Percentiles rank a stretch among this genome's conserved stretches.
These are phyloP conservation scores for Neocucurbitaria cava DNA, from an alignment of 2,329 filamentous ascomycete species.

Conservation along the genomic window DNA sequence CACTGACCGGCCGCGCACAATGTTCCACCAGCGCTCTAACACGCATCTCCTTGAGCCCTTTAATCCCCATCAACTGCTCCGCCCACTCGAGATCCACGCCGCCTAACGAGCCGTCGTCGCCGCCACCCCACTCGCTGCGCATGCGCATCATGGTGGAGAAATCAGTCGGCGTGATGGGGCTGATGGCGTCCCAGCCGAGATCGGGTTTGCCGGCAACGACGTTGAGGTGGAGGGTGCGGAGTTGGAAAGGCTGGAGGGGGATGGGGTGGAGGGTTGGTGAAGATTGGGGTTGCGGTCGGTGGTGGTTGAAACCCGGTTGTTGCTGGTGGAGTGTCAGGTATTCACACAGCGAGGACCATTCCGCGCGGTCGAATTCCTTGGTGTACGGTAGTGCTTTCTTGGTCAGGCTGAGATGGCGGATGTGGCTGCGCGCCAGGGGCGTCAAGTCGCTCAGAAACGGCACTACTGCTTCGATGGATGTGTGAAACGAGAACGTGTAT, in stretches of 20 bases:
- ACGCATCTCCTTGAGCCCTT: slow-evolving; percentile 58
- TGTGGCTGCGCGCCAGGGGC: slow-evolving; percentile 54
- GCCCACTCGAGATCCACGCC: slow-evolving; percentile 62
- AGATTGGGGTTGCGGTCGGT: neutral
- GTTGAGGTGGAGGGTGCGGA: slow-evolving; percentile 51
- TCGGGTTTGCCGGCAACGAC: slow-evolving; percentile 63
- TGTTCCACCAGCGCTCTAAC: slow-evolving; percentile 63
- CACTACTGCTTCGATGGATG: slow-evolving; percentile 65
- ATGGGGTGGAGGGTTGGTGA: neutral
- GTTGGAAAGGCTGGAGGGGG: slow-evolving; percentile 4
- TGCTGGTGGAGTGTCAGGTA: slow-evolving; percentile 36
- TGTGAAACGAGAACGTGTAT: slow-evolving; percentile 66
- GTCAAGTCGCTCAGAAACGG: slow-evolving; percentile 67
- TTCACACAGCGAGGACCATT: slow-evolving; percentile 62
- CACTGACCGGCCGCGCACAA: slow-evolving; percentile 60
- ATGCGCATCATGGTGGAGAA: slow-evolving; percentile 35
- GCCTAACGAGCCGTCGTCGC: slow-evolving; percentile 9
- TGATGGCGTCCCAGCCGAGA: slow-evolving; percentile 58
- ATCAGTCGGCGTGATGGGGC: slow-evolving; percentile 25
- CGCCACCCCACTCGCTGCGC: slow-evolving; percentile 33
- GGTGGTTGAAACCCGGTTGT: too few relatives aligned
- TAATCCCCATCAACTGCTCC: slow-evolving; percentile 60
- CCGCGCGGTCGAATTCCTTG: slow-evolving; percentile 63
- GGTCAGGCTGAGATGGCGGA: slow-evolving; percentile 61
- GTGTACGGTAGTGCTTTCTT: slow-evolving; percentile 63